These are phyloP conservation scores for Fraxinus angustifolia DNA, from an alignment of 305 asterid species.

Conservation along the genomic window DNA sequence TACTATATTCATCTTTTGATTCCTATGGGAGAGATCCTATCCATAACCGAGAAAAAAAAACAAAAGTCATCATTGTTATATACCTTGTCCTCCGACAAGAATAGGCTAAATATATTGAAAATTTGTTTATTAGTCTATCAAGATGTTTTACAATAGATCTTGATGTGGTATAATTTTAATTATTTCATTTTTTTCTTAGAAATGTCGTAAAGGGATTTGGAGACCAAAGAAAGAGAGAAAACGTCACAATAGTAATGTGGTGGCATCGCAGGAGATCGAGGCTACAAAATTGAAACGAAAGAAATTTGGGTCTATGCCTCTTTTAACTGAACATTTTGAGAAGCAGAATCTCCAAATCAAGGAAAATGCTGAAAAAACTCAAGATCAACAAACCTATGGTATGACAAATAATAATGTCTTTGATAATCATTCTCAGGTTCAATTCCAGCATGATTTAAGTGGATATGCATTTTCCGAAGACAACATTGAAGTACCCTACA, in stretches of 20 bases:
- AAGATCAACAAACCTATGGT: neutral
- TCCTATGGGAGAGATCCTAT: neutral
- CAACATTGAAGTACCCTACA: neutral
- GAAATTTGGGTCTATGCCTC: conserved; percentile 27
- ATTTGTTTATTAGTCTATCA: neutral
- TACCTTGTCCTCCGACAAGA: neutral
- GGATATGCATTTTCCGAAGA: neutral
- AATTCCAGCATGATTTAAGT: neutral
- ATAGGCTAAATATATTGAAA: neutral
- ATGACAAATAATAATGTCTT: neutral
- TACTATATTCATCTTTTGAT: neutral
- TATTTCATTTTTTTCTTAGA: conserved; percentile 19
- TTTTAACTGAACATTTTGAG: neutral
- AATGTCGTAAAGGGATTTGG: conserved; percentile 40
- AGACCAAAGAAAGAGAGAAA: conserved; percentile 25
- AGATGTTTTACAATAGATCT: neutral
- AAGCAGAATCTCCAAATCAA: neutral
- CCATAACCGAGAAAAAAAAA: neutral
- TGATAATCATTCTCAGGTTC: neutral
- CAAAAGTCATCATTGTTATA: neutral
- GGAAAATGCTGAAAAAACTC: neutral
- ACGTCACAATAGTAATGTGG: neutral
- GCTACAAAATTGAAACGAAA: conserved; percentile 10
- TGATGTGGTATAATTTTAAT: neutral
- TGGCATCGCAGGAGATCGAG: neutral